Evolutionary conservation across 805 yeast genomes (phyloP), one percentile per base, ranked within the genome.

Genomic region (Myxozyma mucilagina): DNA sequence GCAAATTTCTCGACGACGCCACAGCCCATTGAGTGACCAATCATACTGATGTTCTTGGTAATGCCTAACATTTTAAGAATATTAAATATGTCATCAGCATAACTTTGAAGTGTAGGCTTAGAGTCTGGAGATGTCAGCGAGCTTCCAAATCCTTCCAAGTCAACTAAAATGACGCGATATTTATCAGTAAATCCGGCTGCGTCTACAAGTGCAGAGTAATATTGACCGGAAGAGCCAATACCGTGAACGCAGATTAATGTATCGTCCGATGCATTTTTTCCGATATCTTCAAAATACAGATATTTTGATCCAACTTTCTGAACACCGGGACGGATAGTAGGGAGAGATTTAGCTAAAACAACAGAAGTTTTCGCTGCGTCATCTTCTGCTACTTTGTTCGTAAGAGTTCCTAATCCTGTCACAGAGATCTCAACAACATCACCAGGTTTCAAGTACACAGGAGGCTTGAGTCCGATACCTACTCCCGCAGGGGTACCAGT

Each of bases 401-500:
- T 16, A 8, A 60, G 53, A n/a, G 60, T 56, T 24, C 63, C 63
- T 11, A 60, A 42, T 4, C 64, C 64, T 3, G 61, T 60, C 13
- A 60, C 64, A 1, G 50, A 49, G 4, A 81, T 74, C 54, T 73
- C 77, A 9, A 79, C 76, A 1, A 68, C 71, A 63, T 82, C 84
- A 7, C 79, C 80, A 63, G 81, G 68, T 58, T 72, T 68, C 34
- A 82, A 70, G 75, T 77, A 81, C 16, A 76, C 69, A 13, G 74
- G 78, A 31, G 77, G 77, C 16, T 71, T 71, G 65, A 74, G 70
- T 4, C 84, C 84, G 66, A 77, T 72, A 3, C 83, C 85, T 7
- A 79, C 83, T 34, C 85, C 85, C 20, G 78, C 71, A 10, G 85
- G 85, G 2, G 86, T 82, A 3, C 86, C 86, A 59, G 83, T 82